These are phyloP conservation scores for Gynandropsis gynandra DNA, from an alignment of 345 rosid species.

Conservation along the genomic window DNA sequence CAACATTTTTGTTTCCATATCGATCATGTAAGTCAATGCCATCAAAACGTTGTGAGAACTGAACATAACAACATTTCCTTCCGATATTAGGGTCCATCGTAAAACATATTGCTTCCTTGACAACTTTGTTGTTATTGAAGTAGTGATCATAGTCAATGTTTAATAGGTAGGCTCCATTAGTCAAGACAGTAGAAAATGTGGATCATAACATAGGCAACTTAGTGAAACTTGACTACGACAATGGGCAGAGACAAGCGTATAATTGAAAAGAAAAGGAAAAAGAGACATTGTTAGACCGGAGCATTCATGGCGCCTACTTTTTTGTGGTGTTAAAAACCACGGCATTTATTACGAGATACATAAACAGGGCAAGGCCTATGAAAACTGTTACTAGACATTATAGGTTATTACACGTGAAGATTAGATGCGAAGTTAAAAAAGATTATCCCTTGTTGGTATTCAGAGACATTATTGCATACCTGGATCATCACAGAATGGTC, in stretches of 20 bases:
- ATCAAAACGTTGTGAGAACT: constrained; percentile 98
- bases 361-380: constrained; percentile 98
- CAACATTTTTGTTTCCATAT: constrained; percentile 97
- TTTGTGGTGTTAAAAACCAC: constrained; percentile 99
- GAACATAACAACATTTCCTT: no score
- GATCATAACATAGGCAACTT: constrained; percentile 17
- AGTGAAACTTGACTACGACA: neutral
- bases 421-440: no score
- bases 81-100: constrained; percentile 89
- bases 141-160: constrained; percentile 99
- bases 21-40: constrained; percentile 99
- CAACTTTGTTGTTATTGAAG: constrained; percentile 97
- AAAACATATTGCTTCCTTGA: constrained; percentile 99
- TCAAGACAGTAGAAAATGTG: constrained; percentile 92
- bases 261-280: constrained; percentile 1
- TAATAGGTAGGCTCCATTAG: constrained; percentile 96
- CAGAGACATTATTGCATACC: no score
- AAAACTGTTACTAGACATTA: constrained; percentile 41
- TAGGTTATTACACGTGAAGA: neutral
- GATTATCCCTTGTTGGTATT: no score
- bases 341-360: constrained; percentile 99
- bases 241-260: no score
- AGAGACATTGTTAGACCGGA: constrained; percentile 56
- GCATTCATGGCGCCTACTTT: constrained; percentile 99
- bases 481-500: constrained; percentile 99